phyloP scores from a whole-genome alignment of 805 yeast genomes.

The Sungouiella blattae region DNA sequence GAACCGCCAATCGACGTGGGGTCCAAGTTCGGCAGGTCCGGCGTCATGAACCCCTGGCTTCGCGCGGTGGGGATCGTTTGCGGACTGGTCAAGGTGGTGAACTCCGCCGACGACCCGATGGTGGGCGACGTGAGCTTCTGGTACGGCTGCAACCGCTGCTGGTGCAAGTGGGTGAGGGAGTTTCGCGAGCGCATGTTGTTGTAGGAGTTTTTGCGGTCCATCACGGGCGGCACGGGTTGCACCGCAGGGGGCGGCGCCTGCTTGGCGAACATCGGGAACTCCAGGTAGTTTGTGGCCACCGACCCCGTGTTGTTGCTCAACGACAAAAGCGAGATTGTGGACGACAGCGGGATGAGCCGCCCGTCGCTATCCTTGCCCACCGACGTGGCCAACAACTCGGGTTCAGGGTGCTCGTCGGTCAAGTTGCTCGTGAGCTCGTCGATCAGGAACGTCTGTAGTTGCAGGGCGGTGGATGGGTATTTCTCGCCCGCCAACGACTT shows the following conservation, averaged over 20 bases:
- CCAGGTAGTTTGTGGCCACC: background rate
- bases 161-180: constrained; percentile 22
- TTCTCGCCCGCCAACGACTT: constrained; percentile 25
- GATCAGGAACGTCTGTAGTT: no score
- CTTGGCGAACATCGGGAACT: background rate
- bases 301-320: constrained; percentile 20
- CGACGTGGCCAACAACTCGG: constrained; percentile 39
- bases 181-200: constrained; percentile 15
- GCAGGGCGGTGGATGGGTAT: background rate
- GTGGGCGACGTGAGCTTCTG: constrained; percentile 31
- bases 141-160: constrained; percentile 36
- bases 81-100: constrained; percentile 14
- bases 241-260: no score
- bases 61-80: constrained; percentile 29
- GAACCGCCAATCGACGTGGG: constrained; percentile 54
- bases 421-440: constrained; percentile 3
- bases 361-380: constrained; percentile 42
- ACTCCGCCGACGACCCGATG: constrained; percentile 9
- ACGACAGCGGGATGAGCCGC: constrained; percentile 39
- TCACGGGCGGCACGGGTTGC: constrained; percentile 1
- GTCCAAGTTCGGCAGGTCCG: constrained; percentile 51
- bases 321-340: constrained; percentile 38
- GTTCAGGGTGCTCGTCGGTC: constrained; percentile 43
- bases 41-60: constrained; percentile 20
- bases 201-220: constrained; percentile 16